Conservation (phyloP, 495 filamentous ascomycete genomes). For the Penicillium silybi region DNA sequence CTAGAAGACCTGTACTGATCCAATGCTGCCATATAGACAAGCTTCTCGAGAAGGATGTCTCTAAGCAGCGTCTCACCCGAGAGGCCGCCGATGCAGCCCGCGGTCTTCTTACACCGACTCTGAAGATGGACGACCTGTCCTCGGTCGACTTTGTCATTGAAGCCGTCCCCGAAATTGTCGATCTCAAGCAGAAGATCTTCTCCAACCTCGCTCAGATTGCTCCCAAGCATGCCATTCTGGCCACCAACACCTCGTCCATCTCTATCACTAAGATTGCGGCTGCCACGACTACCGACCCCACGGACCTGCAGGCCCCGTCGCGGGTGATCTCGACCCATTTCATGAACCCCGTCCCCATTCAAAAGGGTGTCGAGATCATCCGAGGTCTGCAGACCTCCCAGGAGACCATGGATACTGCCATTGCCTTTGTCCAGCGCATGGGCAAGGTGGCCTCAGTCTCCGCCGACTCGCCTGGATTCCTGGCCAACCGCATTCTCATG, state of each 20-base stretch:
- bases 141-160: slow-evolving; percentile 96
- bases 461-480: slow-evolving; percentile 87
- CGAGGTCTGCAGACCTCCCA: slow-evolving; percentile 84
- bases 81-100: slow-evolving; percentile 69
- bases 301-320: slow-evolving; percentile 73
- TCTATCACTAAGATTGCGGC: slow-evolving; percentile 94
- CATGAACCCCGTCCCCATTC: slow-evolving; percentile 98
- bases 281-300: slow-evolving; percentile 71
- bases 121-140: slow-evolving; percentile 73
- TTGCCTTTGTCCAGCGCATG: slow-evolving; percentile 85
- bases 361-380: slow-evolving; percentile 98
- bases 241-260: slow-evolving; percentile 97
- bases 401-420: slow-evolving; percentile 74
- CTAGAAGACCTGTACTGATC: not conserved
- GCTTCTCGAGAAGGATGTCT: slow-evolving; percentile 86
- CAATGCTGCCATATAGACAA: slow-evolving; percentile 58
- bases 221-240: slow-evolving; percentile 83
- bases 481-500: slow-evolving; percentile 97
- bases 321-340: slow-evolving; percentile 96
- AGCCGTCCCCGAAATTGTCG: slow-evolving; percentile 88
- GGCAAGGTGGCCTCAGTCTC: slow-evolving; percentile 87
- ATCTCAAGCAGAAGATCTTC: slow-evolving; percentile 88
- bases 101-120: slow-evolving; percentile 62
- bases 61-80: slow-evolving; percentile 76
- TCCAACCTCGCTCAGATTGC: slow-evolving; percentile 76